A percentile compares a stretch with the other conserved stretches of the same genome.
These are phyloP conservation scores for Chlorencoelia australis DNA, from an alignment of 2,329 filamentous ascomycete genomes.

Conservation along the genomic window DNA sequence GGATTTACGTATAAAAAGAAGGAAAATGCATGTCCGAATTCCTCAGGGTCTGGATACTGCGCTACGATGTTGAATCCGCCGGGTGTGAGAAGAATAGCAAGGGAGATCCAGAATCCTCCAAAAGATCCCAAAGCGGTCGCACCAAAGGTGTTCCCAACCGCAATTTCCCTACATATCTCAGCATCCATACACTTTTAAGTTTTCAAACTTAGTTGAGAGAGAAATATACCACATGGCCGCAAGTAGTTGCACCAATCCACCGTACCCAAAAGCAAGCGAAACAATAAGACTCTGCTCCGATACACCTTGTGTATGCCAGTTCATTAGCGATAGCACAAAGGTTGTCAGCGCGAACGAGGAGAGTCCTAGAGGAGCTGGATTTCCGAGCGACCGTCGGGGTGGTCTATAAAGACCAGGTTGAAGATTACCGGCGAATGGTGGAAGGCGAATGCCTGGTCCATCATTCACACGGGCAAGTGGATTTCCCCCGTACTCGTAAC, in stretches of 20 bases:
- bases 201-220: too few relatives aligned
- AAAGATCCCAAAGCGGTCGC: slow-evolving; percentile 52
- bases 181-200: too few relatives aligned
- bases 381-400: too few relatives aligned
- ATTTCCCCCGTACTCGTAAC: too few relatives aligned
- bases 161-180: slow-evolving; percentile 60
- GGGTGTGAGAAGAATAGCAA: slow-evolving; percentile 47
- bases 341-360: slow-evolving; percentile 74
- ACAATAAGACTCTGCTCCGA: slow-evolving; percentile 55
- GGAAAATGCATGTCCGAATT: slow-evolving; percentile 41
- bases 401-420: slow-evolving; percentile 51
- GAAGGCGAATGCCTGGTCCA: slow-evolving; percentile 34
- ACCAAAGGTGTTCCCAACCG: slow-evolving; percentile 53
- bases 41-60: slow-evolving; percentile 18
- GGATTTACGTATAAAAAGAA: too few relatives aligned
- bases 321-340: slow-evolving; percentile 67
- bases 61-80: slow-evolving; percentile 42
- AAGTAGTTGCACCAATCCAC: slow-evolving; percentile 67
- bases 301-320: slow-evolving; percentile 55
- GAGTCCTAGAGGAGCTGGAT: slow-evolving; percentile 46
- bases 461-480: too few relatives aligned
- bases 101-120: slow-evolving; percentile 52
- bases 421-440: slow-evolving; percentile 48
- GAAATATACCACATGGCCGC: slow-evolving; percentile 73
- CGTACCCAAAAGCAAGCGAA: slow-evolving; percentile 62